Conservation (phyloP, 352 stramenopile genomes). For the Globisporangium okanoganense region DNA sequence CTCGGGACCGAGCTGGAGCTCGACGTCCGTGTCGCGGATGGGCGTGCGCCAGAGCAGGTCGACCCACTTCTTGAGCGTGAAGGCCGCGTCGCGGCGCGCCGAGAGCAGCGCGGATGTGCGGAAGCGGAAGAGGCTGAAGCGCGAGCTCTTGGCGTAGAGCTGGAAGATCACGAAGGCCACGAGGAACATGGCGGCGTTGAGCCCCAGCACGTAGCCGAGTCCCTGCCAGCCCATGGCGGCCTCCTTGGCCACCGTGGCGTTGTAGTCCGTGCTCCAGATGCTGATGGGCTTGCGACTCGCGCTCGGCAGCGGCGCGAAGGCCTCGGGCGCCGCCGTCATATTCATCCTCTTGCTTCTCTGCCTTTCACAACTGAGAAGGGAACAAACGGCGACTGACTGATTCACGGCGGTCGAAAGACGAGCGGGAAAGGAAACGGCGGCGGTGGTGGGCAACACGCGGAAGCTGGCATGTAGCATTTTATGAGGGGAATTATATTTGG, state of each 20-base stretch:
- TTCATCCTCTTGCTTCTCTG: background rate
- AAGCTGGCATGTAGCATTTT: background rate
- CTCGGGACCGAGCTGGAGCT: conserved; percentile 63
- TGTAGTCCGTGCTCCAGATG: conserved; percentile 83
- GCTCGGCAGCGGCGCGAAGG: conserved; percentile 12
- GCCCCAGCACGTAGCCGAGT: conserved; percentile 66
- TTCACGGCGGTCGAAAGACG: background rate
- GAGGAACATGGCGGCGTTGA: conserved; percentile 70
- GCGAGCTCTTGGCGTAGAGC: conserved; percentile 50
- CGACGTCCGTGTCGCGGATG: conserved; percentile 61
- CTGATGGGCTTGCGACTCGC: conserved; percentile 26
- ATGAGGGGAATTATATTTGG: background rate
- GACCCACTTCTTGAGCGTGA: conserved; percentile 57
- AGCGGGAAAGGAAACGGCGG: background rate
- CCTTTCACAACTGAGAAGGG: no score
- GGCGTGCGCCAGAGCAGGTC: conserved; percentile 70
- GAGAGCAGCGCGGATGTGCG: conserved; percentile 43
- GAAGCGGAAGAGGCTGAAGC: conserved; percentile 75
- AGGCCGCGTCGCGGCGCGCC: conserved; percentile 25
- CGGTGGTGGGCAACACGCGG: background rate
- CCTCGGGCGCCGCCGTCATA: conserved; percentile 1
- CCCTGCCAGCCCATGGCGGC: conserved; percentile 77
- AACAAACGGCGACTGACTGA: background rate
- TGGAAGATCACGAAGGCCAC: conserved; percentile 68
- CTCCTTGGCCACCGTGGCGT: conserved; percentile 66